Conservation (phyloP, 2,329 filamentous ascomycete species). For the Tympanopsis confertula region DNA sequence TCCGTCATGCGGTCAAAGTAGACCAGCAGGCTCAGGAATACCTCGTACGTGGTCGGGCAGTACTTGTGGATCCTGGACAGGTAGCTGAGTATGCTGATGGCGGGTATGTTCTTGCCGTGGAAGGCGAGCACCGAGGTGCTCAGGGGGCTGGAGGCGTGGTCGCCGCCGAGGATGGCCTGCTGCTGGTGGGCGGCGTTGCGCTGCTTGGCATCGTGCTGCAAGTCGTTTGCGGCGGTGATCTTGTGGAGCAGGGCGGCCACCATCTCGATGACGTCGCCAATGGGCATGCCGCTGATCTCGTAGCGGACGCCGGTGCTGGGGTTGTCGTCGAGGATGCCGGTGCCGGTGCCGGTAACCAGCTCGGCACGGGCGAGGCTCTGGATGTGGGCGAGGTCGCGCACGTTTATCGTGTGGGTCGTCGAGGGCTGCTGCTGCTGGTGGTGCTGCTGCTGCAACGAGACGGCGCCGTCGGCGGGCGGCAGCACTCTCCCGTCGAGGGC, state of each 20-base stretch:
- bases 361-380: slow-evolving; percentile 78
- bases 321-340: slow-evolving; percentile 36
- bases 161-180: slow-evolving; percentile 23
- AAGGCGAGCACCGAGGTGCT: slow-evolving; percentile 74
- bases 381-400: slow-evolving; percentile 83
- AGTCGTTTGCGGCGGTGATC: slow-evolving; percentile 92
- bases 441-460: not conserved
- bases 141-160: slow-evolving; percentile 50
- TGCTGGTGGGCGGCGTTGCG: slow-evolving; percentile 51
- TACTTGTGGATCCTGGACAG: slow-evolving; percentile 95
- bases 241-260: slow-evolving; percentile 91
- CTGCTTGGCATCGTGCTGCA: slow-evolving; percentile 84
- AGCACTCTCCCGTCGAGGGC: not conserved
- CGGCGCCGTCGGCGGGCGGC: too few species aligned
- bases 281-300: slow-evolving; percentile 95
- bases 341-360: slow-evolving; percentile 39
- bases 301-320: slow-evolving; percentile 55
- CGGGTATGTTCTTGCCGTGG: slow-evolving; percentile 94
- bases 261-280: slow-evolving; percentile 97
- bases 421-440: too few species aligned
- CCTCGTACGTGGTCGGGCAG: slow-evolving; percentile 95
- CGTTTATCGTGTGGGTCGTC: slow-evolving; percentile 47
- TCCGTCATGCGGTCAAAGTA: slow-evolving; percentile 99
- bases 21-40: slow-evolving; percentile 86
- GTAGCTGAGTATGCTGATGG: slow-evolving; percentile 93